Base-by-base conservation (phyloP, 208 protist species). In the Crithidia bombi region DNA sequence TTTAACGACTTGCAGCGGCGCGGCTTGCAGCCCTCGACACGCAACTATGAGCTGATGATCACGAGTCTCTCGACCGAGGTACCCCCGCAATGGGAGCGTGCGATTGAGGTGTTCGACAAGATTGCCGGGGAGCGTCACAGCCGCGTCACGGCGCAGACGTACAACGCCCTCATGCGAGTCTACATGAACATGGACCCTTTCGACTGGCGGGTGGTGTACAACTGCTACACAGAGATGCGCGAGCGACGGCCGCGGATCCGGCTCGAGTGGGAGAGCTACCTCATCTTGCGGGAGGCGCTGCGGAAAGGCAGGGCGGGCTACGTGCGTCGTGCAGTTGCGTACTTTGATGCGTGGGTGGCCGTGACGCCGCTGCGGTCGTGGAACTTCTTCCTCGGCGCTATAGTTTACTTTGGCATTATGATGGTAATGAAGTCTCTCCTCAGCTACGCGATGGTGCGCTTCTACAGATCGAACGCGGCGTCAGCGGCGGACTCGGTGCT, bases 131-230 rank as follows among this genome's bases (percentile, higher is more conserved):
- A 89, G 44, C 79, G 79, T 0, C 65, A 79, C 11, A 71, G 73
- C 47, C 55, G 70, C 25, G 30, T 91, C 19, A 86, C 77, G 10
- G 78, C 86, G n/a, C 46, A 81, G 56, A 93, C 83, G 14, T 96
- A 96, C 86, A 92, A 94, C 61, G 84, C 89, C 2, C 81, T 96
- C 2, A 91, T 96, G 84, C 71, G 69, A 7, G 92, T 94, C 52
- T 94, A 96, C 67, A 65, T 93, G 64, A 94, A 96, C 78, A 95
- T 94, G 81, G 69, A 69, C 28, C 92, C 92, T 0, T 96, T 93
- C 64, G 92, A 96, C 73, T 96, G 92, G 89, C 85, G 92, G 19
- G 82, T 93, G 21, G 89, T 96, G 11, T 94, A 96, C 73, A 94
- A 94, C 74, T 93, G 87, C 69, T 96, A 96, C 69, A 73, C 84